Evolutionary conservation across 2,329 filamentous ascomycete species (phyloP).

Genomic region (Dothideomycetes sp.): DNA sequence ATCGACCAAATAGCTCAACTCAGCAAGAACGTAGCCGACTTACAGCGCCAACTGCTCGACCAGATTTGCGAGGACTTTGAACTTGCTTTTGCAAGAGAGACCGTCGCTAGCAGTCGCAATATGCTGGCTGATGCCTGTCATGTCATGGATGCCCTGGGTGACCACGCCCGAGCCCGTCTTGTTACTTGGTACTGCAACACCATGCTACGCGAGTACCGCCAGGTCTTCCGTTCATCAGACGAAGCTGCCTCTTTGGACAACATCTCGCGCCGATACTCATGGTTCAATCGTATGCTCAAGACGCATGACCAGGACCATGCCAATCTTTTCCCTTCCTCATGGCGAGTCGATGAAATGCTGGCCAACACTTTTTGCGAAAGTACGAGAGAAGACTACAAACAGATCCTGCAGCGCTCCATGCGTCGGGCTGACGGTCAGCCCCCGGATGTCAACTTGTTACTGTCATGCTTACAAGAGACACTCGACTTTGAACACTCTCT

Average conservation of each 20-base stretch:
- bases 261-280: slow-evolving; percentile 86
- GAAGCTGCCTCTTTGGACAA: slow-evolving; percentile 95
- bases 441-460: slow-evolving; percentile 78
- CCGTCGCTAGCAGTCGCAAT: slow-evolving; percentile 59
- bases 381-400: slow-evolving; percentile 90
- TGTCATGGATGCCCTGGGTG: slow-evolving; percentile 90
- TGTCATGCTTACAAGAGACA: slow-evolving; percentile 88
- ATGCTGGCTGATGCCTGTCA: slow-evolving; percentile 79
- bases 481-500: slow-evolving; percentile 92
- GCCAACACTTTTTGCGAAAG: slow-evolving; percentile 92
- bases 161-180: slow-evolving; percentile 70
- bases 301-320: slow-evolving; percentile 91
- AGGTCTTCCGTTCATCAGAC: slow-evolving; percentile 92
- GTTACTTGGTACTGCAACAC: slow-evolving; percentile 98
- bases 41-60: slow-evolving; percentile 86
- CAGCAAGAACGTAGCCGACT: slow-evolving; percentile 82
- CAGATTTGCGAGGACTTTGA: slow-evolving; percentile 99
- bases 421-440: slow-evolving; percentile 65
- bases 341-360: slow-evolving; percentile 83
- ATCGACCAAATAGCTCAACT: slow-evolving; percentile 96
- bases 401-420: slow-evolving; percentile 81
- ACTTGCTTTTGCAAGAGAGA: slow-evolving; percentile 81
- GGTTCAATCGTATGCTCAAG: slow-evolving; percentile 94
- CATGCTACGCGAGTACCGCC: slow-evolving; percentile 86
- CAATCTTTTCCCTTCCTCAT: slow-evolving; percentile 73